These are phyloP conservation scores for Paramyrothecium sp. DNA, from an alignment of 2,329 filamentous ascomycete species.

Conservation along the genomic window DNA sequence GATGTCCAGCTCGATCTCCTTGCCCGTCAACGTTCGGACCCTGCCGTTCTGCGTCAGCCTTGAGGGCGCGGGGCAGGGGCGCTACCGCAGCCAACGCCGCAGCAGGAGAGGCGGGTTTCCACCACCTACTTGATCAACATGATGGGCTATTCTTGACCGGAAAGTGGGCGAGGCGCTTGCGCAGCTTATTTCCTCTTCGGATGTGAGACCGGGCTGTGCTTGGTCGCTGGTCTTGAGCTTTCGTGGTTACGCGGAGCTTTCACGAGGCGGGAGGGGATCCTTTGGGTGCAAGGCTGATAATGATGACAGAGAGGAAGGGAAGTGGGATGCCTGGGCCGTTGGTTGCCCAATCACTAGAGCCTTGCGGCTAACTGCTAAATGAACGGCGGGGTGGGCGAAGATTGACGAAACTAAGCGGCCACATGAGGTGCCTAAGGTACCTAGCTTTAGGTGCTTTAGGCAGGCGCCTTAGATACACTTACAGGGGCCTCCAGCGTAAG, in stretches of 20 bases:
- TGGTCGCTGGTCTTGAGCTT: background rate
- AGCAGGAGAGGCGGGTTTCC: slow-evolving; percentile 5
- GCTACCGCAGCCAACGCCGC: slow-evolving; percentile 11
- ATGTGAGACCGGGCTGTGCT: background rate
- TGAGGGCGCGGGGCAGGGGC: background rate
- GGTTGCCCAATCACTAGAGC: background rate
- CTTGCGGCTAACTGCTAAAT: background rate
- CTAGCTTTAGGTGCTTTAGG: no score
- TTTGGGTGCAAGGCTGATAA: background rate
- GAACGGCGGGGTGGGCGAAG: background rate
- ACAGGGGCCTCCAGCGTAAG: no score
- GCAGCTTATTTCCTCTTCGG: no score
- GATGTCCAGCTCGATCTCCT: slow-evolving; percentile 98
- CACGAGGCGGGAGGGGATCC: background rate
- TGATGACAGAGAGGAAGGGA: background rate
- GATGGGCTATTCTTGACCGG: slow-evolving; percentile 14
- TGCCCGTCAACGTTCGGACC: slow-evolving; percentile 95
- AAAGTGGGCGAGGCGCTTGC: background rate
- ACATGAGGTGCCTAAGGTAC: no score
- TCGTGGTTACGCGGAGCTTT: background rate
- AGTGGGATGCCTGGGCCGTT: background rate
- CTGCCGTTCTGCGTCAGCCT: slow-evolving; percentile 44
- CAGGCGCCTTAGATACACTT: no score
- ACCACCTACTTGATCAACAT: slow-evolving; percentile 52
- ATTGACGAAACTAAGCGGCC: no score